Conservation (phyloP, 805 yeast species). For the Candida dajiaensis region DNA sequence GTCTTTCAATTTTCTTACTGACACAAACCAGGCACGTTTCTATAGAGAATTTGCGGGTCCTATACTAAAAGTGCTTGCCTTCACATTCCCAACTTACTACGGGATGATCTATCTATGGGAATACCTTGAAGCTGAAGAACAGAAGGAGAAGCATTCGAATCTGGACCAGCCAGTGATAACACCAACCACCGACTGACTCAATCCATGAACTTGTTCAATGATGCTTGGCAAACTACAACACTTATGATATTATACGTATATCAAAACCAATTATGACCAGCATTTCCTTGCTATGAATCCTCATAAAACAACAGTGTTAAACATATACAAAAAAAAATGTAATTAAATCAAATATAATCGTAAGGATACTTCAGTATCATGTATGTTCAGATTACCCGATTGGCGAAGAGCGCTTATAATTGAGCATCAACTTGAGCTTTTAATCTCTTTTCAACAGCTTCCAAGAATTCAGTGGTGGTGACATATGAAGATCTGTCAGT, state of each 20-base stretch:
- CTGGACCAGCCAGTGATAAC: background rate
- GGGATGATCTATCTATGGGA: slow-evolving; percentile 40
- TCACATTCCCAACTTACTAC: slow-evolving; percentile 43
- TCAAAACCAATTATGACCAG: slow-evolving; percentile 17
- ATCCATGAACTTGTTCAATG: too few species aligned
- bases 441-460: slow-evolving; percentile 65
- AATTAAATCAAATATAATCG: background rate
- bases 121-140: slow-evolving; percentile 29
- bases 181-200: background rate
- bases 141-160: background rate
- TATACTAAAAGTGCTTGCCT: slow-evolving; percentile 35
- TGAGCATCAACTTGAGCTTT: slow-evolving; percentile 6
- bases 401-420: background rate
- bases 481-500: slow-evolving; percentile 58
- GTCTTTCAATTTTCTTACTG: background rate
- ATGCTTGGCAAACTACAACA: background rate
- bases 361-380: background rate
- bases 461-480: slow-evolving; percentile 70
- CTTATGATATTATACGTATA: background rate
- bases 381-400: background rate
- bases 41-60: slow-evolving; percentile 44
- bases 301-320: background rate
- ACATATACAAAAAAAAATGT: background rate
- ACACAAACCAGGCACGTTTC: slow-evolving; percentile 26
- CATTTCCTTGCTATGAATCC: slow-evolving; percentile 23